phyloP scores from a whole-genome alignment of 2,329 filamentous ascomycete species.

The Meredithiella fracta region DNA sequence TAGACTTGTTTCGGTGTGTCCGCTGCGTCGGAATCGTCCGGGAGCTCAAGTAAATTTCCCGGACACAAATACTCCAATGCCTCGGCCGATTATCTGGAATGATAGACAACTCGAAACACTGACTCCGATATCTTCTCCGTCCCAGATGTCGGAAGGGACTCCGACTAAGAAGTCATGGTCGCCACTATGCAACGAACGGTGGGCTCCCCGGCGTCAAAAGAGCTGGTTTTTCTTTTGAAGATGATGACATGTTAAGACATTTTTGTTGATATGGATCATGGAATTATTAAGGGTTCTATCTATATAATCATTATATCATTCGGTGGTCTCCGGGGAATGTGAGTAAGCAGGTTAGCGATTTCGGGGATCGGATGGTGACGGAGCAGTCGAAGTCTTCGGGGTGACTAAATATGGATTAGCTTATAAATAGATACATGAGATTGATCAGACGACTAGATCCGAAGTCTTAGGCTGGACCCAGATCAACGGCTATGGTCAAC shows the following conservation, averaged over 20 bases:
- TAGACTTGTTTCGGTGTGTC: slow-evolving; percentile 13
- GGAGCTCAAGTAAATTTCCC: background rate
- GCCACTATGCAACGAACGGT: background rate
- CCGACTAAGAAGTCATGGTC: background rate
- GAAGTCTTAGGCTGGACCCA: slow-evolving; percentile 7
- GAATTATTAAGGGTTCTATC: background rate
- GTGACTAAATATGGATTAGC: background rate
- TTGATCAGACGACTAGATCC: background rate
- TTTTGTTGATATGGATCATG: slow-evolving; percentile 1
- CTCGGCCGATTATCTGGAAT: background rate
- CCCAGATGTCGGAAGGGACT: background rate
- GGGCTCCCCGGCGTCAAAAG: background rate
- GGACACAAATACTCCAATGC: background rate
- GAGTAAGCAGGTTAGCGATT: background rate
- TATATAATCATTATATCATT: background rate
- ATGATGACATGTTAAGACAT: no score
- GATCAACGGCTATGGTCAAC: background rate
- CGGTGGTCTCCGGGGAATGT: background rate
- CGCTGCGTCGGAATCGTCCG: slow-evolving; percentile 4
- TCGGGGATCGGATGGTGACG: background rate
- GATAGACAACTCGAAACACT: background rate
- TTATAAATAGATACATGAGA: background rate
- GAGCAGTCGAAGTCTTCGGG: slow-evolving; percentile 2
- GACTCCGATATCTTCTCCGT: background rate
- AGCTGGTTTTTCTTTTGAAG: slow-evolving; percentile 6